These are phyloP conservation scores for Vanderwaltozyma yarrowii DNA, from an alignment of 805 yeast genomes.

Conservation along the genomic window DNA sequence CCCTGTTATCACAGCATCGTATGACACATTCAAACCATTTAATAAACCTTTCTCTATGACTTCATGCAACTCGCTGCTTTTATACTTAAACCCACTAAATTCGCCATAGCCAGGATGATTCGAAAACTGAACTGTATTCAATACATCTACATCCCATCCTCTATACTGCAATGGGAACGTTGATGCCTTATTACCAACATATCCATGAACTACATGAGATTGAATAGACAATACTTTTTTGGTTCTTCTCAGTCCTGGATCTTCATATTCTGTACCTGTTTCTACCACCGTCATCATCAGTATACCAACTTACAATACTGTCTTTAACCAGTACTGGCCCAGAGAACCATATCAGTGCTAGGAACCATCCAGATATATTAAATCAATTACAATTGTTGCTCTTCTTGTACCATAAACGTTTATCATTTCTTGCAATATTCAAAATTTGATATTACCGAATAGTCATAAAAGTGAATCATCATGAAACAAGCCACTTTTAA, in stretches of 20 bases:
- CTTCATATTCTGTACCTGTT: too few relatives aligned
- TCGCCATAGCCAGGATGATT: constrained; percentile 86
- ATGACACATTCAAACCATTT: constrained; percentile 36
- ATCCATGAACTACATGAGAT: constrained; percentile 92
- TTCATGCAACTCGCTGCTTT: constrained; percentile 36
- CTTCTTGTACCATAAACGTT: too few relatives aligned
- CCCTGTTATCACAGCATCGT: constrained; percentile 68
- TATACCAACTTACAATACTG: too few relatives aligned
- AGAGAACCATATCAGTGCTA: too few relatives aligned
- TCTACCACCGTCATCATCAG: too few relatives aligned
- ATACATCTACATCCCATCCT: constrained; percentile 88
- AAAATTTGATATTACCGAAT: too few relatives aligned
- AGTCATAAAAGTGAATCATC: too few relatives aligned
- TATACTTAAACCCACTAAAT: constrained; percentile 48
- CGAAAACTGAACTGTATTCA: constrained; percentile 81
- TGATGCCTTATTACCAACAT: constrained; percentile 88
- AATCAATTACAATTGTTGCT: too few relatives aligned
- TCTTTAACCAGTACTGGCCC: too few relatives aligned
- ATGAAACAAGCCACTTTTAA: too few relatives aligned
- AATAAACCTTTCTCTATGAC: constrained; percentile 45
- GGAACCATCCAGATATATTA: too few relatives aligned
- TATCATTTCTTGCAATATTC: too few relatives aligned
- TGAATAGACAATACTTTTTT: constrained; percentile 45
- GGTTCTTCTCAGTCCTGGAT: neutral
- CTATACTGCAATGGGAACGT: constrained; percentile 78